Percentiles rank a stretch among this genome's conserved stretches.
phyloP scores from a whole-genome alignment of 140 eudicot species.

The Erigeron philadelphicus region DNA sequence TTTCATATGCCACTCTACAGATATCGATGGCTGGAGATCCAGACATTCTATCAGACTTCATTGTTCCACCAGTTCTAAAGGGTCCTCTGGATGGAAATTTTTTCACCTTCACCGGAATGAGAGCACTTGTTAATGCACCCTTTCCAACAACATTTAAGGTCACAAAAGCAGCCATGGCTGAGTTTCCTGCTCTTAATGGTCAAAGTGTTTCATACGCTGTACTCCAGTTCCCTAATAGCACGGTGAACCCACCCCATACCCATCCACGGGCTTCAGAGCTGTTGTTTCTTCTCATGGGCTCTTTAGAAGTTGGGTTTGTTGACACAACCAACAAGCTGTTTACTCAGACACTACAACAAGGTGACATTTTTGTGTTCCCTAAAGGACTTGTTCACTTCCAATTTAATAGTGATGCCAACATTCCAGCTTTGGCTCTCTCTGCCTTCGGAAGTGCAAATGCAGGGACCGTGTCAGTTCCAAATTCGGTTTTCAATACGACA shows the following conservation, averaged over 20 bases:
- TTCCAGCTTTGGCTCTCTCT: slow-evolving; percentile 34
- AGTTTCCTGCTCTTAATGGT: slow-evolving; percentile 36
- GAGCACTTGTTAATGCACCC: slow-evolving; percentile 26
- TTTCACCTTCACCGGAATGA: slow-evolving; percentile 34
- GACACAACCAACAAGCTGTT: slow-evolving; percentile 31
- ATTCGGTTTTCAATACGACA: slow-evolving; percentile 23
- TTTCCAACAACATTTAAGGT: slow-evolving; percentile 25
- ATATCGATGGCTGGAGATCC: slow-evolving; percentile 18
- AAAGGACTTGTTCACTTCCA: slow-evolving; percentile 37
- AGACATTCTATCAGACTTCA: slow-evolving; percentile 25
- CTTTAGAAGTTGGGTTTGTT: slow-evolving; percentile 31
- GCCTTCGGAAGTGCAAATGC: slow-evolving; percentile 37
- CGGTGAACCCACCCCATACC: slow-evolving; percentile 42
- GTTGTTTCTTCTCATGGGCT: slow-evolving; percentile 30
- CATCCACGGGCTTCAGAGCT: slow-evolving; percentile 42
- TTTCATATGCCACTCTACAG: slow-evolving; percentile 2
- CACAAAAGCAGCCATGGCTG: slow-evolving; percentile 32
- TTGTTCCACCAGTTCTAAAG: not conserved
- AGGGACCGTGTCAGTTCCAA: slow-evolving; percentile 34
- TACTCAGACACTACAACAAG: slow-evolving; percentile 31
- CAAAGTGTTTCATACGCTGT: slow-evolving; percentile 24
- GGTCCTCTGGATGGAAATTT: slow-evolving; percentile 22
- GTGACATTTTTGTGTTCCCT: slow-evolving; percentile 37
- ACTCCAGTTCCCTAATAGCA: slow-evolving; percentile 28
- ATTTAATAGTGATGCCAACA: slow-evolving; percentile 21